Conservation (phyloP, 441 rosid genomes). For the Pelargonium citronellum region DNA sequence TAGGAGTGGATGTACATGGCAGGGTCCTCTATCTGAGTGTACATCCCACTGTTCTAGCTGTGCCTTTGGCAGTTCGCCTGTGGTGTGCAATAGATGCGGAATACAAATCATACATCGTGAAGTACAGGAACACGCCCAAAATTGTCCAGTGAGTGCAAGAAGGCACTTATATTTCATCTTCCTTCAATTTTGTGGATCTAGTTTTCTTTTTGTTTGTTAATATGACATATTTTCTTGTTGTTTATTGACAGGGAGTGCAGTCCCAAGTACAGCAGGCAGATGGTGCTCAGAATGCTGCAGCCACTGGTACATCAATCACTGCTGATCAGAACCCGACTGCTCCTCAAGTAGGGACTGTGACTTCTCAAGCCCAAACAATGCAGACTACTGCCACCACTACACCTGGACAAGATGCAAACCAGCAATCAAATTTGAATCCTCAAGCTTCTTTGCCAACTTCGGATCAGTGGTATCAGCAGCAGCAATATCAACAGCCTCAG, state of each 20-base stretch:
- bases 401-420: constrained; percentile 36
- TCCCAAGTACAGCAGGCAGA: constrained; percentile 39
- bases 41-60: constrained; percentile 65
- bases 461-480: constrained; percentile 65
- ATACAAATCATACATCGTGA: constrained; percentile 61
- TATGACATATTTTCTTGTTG: background rate
- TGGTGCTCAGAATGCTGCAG: constrained; percentile 38
- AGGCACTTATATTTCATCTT: background rate
- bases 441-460: constrained; percentile 40
- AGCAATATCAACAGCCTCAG: constrained; percentile 50
- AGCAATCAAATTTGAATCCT: constrained; percentile 30
- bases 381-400: constrained; percentile 30
- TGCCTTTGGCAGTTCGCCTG: constrained; percentile 64
- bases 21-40: constrained; percentile 62
- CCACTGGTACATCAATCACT: constrained; percentile 26
- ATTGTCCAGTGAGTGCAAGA: constrained; percentile 58
- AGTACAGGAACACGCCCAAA: constrained; percentile 74
- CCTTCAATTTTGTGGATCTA: background rate
- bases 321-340: constrained; percentile 34
- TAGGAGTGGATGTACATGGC: constrained; percentile 79
- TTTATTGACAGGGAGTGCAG: constrained; percentile 47
- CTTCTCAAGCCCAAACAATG: constrained; percentile 39
- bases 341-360: constrained; percentile 29
- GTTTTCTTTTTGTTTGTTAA: background rate
- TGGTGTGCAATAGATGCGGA: constrained; percentile 64